Evolutionary conservation across 345 rosid genomes (phyloP).

Genomic region (Brassica napus): DNA sequence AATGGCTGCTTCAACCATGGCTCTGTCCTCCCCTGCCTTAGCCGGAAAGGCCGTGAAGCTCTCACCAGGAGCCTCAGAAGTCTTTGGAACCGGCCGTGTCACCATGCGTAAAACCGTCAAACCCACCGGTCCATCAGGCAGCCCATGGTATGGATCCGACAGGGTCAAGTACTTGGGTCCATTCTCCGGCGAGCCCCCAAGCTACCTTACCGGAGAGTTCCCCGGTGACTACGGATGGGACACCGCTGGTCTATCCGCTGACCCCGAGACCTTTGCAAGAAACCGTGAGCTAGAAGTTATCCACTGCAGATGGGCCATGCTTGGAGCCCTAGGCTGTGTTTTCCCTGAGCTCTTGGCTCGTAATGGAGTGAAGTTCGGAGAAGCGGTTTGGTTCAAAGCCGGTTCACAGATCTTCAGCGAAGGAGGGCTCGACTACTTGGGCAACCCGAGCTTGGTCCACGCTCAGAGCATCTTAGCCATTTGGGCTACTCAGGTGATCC

Average conservation of each 20-base stretch:
- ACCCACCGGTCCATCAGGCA: conserved; percentile 47
- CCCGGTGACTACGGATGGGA: conserved; percentile 52
- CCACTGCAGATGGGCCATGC: conserved; percentile 83
- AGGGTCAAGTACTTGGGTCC: conserved; percentile 86
- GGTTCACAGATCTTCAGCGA: conserved; percentile 73
- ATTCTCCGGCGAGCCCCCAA: conserved; percentile 74
- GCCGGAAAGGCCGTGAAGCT: conserved; percentile 44
- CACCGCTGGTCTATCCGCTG: conserved; percentile 80
- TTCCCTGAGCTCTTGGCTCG: conserved; percentile 61
- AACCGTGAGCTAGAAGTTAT: conserved; percentile 89
- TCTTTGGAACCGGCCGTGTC: conserved; percentile 39
- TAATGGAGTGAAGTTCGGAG: conserved; percentile 42
- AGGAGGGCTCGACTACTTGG: conserved; percentile 81
- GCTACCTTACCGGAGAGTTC: conserved; percentile 79
- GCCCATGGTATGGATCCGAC: conserved; percentile 71
- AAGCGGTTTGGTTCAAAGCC: conserved; percentile 45
- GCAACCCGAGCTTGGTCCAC: conserved; percentile 80
- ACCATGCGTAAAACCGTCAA: conserved; percentile 42
- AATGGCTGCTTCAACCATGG: conserved; percentile 45
- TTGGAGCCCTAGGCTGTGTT: conserved; percentile 75
- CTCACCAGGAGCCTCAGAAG: conserved; percentile 31
- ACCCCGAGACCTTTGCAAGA: conserved; percentile 83
- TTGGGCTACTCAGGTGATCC: conserved; percentile 65
- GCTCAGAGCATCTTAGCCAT: conserved; percentile 83
- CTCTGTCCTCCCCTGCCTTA: conserved; percentile 42